Conservation (phyloP, 176 grass and related monocot species). For the Puya raimondii region DNA sequence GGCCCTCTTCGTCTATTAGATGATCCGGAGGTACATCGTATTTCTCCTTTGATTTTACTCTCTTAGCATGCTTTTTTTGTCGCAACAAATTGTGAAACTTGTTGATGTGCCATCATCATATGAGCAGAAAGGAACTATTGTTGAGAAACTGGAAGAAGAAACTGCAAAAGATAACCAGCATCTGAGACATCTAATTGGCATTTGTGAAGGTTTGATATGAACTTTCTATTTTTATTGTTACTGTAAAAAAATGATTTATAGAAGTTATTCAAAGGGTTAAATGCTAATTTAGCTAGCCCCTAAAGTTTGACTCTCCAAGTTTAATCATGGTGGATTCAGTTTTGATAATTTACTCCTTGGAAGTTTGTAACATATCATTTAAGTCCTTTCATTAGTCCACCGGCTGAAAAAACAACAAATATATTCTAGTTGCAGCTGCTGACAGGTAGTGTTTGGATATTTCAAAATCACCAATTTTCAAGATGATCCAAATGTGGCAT, state of each 20-base stretch:
- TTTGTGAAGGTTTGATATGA: conserved; percentile 60
- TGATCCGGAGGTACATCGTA: conserved; percentile 77
- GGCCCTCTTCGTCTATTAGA: conserved; percentile 79
- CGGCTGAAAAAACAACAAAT: too few relatives aligned
- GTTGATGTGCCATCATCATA: conserved; percentile 7
- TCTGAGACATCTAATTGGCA: conserved; percentile 74
- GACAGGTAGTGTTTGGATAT: too few relatives aligned
- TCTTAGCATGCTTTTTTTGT: neutral
- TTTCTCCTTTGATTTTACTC: neutral
- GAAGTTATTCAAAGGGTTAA: neutral
- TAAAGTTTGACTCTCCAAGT: too few relatives aligned
- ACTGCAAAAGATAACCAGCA: conserved; percentile 62
- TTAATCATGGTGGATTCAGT: too few relatives aligned
- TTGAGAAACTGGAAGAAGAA: conserved; percentile 92
- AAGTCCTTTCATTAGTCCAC: too few relatives aligned
- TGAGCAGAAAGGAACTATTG: conserved; percentile 83
- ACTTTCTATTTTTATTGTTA: conserved; percentile 1
- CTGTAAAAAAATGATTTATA: conserved; percentile 1
- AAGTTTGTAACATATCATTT: too few relatives aligned
- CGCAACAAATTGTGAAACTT: conserved; percentile 1
- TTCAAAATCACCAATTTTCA: too few relatives aligned
- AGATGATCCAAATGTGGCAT: too few relatives aligned
- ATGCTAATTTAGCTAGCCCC: neutral
- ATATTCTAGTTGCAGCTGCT: too few relatives aligned
- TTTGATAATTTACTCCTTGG: too few relatives aligned